These are phyloP conservation scores for Cryphonectria japonica DNA, from an alignment of 2,329 filamentous ascomycete species.

Conservation along the genomic window DNA sequence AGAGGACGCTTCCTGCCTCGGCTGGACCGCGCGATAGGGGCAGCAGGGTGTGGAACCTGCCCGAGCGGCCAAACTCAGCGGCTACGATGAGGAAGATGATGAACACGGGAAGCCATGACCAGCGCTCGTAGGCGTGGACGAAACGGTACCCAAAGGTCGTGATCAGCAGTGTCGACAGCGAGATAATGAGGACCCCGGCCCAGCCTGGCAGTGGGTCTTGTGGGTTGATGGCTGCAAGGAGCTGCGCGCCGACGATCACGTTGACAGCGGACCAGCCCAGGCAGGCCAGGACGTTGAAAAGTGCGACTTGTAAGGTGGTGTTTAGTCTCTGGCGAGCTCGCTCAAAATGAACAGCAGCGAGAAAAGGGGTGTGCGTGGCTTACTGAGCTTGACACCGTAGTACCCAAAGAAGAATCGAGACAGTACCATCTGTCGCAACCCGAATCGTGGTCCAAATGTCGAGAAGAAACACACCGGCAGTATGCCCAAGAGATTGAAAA, in stretches of 20 bases:
- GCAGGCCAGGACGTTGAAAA: slow-evolving; percentile 72
- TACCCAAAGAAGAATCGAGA: slow-evolving; percentile 78
- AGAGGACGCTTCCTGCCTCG: slow-evolving; percentile 66
- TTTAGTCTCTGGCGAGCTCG: neutral
- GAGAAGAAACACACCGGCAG: slow-evolving; percentile 77
- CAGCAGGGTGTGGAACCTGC: slow-evolving; percentile 60
- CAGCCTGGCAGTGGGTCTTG: slow-evolving; percentile 64
- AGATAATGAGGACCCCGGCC: slow-evolving; percentile 76
- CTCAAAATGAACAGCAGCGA: neutral
- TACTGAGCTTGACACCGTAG: slow-evolving; percentile 69
- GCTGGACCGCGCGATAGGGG: slow-evolving; percentile 62
- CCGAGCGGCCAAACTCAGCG: slow-evolving; percentile 69
- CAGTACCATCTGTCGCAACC: slow-evolving; percentile 80
- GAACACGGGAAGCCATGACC: slow-evolving; percentile 72
- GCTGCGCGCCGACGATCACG: slow-evolving; percentile 77
- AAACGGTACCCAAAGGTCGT: slow-evolving; percentile 77
- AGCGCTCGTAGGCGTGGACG: slow-evolving; percentile 78
- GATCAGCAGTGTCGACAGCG: slow-evolving; percentile 67
- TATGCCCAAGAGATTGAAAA: slow-evolving; percentile 76
- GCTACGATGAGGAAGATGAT: slow-evolving; percentile 75
- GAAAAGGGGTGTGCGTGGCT: slow-evolving; percentile 34
- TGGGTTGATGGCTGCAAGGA: slow-evolving; percentile 73
- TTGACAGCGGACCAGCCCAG: slow-evolving; percentile 80
- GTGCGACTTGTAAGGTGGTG: slow-evolving; percentile 54
- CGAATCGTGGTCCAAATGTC: slow-evolving; percentile 74